These are phyloP conservation scores for Tricholoma sp. DNA, from an alignment of 768 basidiomycete genomes.

Conservation along the genomic window DNA sequence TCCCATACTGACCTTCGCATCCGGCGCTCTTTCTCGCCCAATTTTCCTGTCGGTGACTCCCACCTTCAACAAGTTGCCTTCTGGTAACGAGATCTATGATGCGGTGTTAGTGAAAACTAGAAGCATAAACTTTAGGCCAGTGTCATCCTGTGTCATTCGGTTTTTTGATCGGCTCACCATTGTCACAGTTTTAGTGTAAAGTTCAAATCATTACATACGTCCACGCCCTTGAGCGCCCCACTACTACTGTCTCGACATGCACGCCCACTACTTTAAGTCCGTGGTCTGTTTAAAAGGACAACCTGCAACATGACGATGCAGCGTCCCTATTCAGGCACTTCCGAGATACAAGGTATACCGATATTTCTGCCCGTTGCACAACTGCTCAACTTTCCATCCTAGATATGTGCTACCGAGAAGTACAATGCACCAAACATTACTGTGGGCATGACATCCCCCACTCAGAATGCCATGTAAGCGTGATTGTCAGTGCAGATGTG, in stretches of 20 bases:
- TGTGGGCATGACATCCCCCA: slow-evolving; percentile 11
- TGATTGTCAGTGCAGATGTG: not conserved
- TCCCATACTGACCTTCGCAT: not conserved
- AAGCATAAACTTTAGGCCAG: not conserved
- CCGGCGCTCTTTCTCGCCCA: not conserved
- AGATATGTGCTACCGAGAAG: slow-evolving; percentile 15
- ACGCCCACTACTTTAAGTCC: not conserved
- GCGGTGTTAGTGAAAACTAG: not conserved
- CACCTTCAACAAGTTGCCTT: not conserved
- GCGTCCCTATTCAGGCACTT: not conserved
- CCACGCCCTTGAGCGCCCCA: not conserved
- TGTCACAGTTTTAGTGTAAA: not conserved
- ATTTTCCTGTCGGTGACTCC: not conserved
- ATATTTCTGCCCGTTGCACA: not conserved
- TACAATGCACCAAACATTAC: slow-evolving; percentile 7
- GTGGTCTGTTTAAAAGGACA: not conserved
- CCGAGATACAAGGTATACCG: not conserved
- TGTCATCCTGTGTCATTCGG: not conserved
- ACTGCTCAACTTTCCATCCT: not conserved
- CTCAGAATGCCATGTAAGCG: slow-evolving; percentile 1
- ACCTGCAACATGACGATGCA: not conserved
- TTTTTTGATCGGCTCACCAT: not conserved
- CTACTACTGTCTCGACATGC: not conserved
- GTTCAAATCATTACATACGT: not conserved
- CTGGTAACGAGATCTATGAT: not conserved